Evolutionary conservation across 2,329 filamentous ascomycete species (phyloP), one percentile per base, ranked within the genome.

Genomic region (Hirsutella thompsonii): DNA sequence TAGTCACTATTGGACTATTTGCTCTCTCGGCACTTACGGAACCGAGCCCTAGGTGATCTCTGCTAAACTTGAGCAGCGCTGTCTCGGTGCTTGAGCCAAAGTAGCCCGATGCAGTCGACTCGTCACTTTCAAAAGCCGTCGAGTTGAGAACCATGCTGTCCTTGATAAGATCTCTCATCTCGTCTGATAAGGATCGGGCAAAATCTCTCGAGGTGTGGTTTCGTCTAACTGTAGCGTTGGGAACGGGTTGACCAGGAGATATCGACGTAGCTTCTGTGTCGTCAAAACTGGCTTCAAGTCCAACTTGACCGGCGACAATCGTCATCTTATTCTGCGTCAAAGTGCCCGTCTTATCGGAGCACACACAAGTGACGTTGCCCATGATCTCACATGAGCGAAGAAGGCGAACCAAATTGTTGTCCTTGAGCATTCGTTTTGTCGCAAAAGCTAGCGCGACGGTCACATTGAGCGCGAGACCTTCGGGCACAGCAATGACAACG

Each of bases 301-400:
- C 73, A 26, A 78, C 48, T 9, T 70, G 72, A 8, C 74, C 75
- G 29, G 68, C 66, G 14, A 79, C 74, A 3, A 76, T 70, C 3
- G 64, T 72, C 75, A 80, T 80, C 47, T 73, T 72, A 47, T 79
- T 79, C 47, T 77, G 70, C 0, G 76, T 81, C 19, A 81, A 60
- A 1, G 77, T 81, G 4, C 77, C 77, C 0, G 76, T 81, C 55
- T 81, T 81, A 50, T 81, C 77, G 1, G 75, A 79, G 52, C 76
- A 80, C 38, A 81, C 69, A 8, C 69, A 75, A 0, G 75, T 79
- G 8, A 74, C 74, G 49, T 78, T 79, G 8, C 75, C 75, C 75
- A 79, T 79, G 5, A 73, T 76, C 48, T 79, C 75, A 48, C 74
- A 76, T 2, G 75, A 74, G 39, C 71, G 66, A 28, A 79, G 57